phyloP scores from a whole-genome alignment of 2,329 filamentous ascomycete species.

The Corynespora cassiicola region DNA sequence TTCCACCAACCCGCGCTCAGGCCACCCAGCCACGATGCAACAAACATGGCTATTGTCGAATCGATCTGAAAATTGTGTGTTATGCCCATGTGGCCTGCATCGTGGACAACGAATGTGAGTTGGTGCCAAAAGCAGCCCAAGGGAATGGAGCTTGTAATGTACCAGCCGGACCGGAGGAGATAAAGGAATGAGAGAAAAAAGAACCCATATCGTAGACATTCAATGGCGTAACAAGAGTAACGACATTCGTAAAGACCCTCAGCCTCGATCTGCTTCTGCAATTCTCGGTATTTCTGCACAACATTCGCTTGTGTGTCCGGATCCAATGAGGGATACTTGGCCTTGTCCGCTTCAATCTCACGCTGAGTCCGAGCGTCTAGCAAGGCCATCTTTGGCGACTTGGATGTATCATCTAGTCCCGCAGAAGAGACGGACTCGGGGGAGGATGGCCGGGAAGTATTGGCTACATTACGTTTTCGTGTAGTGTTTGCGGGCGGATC shows the following conservation, averaged over 20 bases:
- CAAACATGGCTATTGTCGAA: constrained; percentile 84
- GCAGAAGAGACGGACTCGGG: constrained; percentile 66
- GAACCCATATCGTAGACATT: constrained; percentile 73
- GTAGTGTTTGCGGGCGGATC: constrained; percentile 44
- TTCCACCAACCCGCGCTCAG: constrained; percentile 98
- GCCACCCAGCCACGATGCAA: constrained; percentile 88
- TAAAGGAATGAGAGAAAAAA: constrained; percentile 69
- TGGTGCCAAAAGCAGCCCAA: constrained; percentile 93
- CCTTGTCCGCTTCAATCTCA: constrained; percentile 76
- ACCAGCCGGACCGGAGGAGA: constrained; percentile 51
- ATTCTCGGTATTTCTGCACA: constrained; percentile 78
- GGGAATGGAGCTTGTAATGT: constrained; percentile 70
- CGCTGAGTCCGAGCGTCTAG: constrained; percentile 76
- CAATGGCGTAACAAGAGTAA: constrained; percentile 79
- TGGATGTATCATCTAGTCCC: constrained; percentile 47
- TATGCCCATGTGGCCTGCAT: constrained; percentile 96
- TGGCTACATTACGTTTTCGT: constrained; percentile 46
- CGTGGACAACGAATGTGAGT: constrained; percentile 90
- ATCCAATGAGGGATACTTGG: constrained; percentile 83
- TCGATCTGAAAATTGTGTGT: constrained; percentile 89
- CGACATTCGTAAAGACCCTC: constrained; percentile 85
- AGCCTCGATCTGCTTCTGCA: constrained; percentile 74
- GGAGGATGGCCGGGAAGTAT: constrained; percentile 54
- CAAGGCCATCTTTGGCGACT: constrained; percentile 62
- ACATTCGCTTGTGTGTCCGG: constrained; percentile 75